Conservation (phyloP, 2,329 filamentous ascomycete genomes). For the Trichophyton benhamiae region DNA sequence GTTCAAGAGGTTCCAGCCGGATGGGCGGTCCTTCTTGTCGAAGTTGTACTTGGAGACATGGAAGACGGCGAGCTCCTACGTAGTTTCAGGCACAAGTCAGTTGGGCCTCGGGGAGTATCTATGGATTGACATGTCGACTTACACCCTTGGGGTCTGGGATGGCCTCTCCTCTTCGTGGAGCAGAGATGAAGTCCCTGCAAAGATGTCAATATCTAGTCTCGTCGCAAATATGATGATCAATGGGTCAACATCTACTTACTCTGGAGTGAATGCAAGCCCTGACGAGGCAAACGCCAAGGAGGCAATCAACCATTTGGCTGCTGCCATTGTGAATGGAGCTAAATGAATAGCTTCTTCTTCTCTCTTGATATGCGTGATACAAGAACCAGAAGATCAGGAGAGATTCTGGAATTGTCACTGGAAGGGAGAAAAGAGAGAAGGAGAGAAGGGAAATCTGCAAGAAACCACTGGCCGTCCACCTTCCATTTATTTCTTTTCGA, state of each 20-base stretch:
- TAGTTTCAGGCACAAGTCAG: not conserved
- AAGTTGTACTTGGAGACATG: conserved; percentile 68
- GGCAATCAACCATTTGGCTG: conserved; percentile 15
- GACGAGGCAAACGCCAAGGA: conserved; percentile 16
- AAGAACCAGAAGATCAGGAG: conserved; percentile 3
- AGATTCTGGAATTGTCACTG: conserved; percentile 4
- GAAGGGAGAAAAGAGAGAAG: not conserved
- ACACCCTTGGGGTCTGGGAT: conserved; percentile 31
- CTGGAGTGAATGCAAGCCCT: conserved; percentile 18
- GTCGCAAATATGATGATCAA: not conserved
- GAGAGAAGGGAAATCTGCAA: not conserved
- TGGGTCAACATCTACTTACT: conserved; percentile 12
- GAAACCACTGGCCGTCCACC: not conserved
- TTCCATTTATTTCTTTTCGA: not conserved
- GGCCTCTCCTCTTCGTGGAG: conserved; percentile 27
- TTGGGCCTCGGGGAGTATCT: not conserved
- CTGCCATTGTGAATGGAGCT: conserved; percentile 11
- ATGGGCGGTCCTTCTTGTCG: conserved; percentile 50
- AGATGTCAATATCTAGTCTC: not conserved
- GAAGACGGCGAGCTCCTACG: conserved; percentile 35
- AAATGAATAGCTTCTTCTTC: conserved; percentile 3
- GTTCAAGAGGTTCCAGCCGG: conserved; percentile 57
- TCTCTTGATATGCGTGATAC: conserved; percentile 1
- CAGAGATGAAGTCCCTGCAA: conserved; percentile 25
- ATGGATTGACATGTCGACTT: conserved; percentile 13